These are phyloP conservation scores for Ogataea pini DNA, from an alignment of 805 yeast species.

Conservation along the genomic window DNA sequence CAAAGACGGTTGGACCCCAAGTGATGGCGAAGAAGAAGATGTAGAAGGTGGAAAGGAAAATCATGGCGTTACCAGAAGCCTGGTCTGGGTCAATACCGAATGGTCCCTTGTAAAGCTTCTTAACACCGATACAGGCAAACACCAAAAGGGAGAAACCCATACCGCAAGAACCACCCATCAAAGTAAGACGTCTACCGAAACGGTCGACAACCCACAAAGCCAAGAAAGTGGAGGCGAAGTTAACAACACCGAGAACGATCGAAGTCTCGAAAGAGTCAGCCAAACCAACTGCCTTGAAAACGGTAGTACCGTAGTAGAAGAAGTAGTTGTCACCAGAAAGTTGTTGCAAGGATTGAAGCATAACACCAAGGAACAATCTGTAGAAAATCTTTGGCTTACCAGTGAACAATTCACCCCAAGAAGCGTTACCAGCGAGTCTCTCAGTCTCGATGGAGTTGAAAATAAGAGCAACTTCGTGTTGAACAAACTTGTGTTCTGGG, in stretches of 20 bases:
- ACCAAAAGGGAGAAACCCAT: constrained; percentile 59
- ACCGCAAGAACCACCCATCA: constrained; percentile 50
- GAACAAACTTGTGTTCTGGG: constrained; percentile 54
- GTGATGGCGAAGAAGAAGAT: constrained; percentile 69
- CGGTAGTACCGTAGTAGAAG: constrained; percentile 65
- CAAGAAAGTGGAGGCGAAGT: constrained; percentile 54
- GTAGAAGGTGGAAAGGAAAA: constrained; percentile 62
- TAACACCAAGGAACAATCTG: constrained; percentile 57
- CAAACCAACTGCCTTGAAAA: constrained; percentile 59
- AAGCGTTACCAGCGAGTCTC: constrained; percentile 59
- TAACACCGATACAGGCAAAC: constrained; percentile 62
- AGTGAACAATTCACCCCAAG: constrained; percentile 62
- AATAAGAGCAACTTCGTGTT: constrained; percentile 53
- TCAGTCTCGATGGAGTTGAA: constrained; percentile 65
- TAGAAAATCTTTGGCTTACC: constrained; percentile 63
- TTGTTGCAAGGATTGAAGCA: constrained; percentile 63
- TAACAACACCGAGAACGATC: constrained; percentile 57
- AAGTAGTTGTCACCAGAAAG: constrained; percentile 66
- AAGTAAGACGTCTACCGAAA: constrained; percentile 54
- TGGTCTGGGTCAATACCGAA: constrained; percentile 42
- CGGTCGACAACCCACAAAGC: constrained; percentile 55
- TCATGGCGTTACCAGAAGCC: constrained; percentile 63
- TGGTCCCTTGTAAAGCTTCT: constrained; percentile 43
- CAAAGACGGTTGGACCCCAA: constrained; percentile 75
- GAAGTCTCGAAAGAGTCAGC: constrained; percentile 59